These are phyloP conservation scores for Neonectria hederae DNA, from an alignment of 2,329 filamentous ascomycete genomes.

Conservation along the genomic window DNA sequence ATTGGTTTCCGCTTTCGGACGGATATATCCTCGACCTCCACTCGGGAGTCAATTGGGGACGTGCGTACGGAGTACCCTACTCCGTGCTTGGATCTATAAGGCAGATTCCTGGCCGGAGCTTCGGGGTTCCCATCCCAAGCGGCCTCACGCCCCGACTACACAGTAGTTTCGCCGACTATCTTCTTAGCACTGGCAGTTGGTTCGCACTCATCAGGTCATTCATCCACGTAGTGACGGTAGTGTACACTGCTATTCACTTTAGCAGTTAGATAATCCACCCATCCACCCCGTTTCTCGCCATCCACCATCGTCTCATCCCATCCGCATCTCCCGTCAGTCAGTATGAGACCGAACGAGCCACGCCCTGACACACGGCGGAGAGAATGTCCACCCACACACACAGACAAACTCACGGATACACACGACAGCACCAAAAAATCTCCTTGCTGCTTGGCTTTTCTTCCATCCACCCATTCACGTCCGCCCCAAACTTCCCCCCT, in stretches of 20 bases:
- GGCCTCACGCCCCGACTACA: conserved; percentile 7
- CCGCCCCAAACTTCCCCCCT: conserved; percentile 5
- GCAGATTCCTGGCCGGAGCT: not conserved
- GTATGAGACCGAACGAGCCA: not conserved
- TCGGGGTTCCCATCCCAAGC: conserved; percentile 10
- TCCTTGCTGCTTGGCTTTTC: conserved; percentile 2
- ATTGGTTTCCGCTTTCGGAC: not conserved
- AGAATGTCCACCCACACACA: conserved; percentile 5
- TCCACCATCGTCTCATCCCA: conserved; percentile 13
- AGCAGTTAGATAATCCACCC: conserved; percentile 13
- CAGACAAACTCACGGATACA: not conserved
- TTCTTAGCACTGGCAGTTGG: conserved; percentile 6
- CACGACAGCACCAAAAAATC: conserved; percentile 21
- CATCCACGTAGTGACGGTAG: conserved; percentile 13
- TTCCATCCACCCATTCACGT: conserved; percentile 8
- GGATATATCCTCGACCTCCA: not conserved
- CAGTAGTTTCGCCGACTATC: conserved; percentile 19
- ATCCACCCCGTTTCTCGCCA: conserved; percentile 1
- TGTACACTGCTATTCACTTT: conserved; percentile 15
- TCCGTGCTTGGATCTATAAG: not conserved
- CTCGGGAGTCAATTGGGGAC: not conserved
- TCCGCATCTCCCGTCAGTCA: not conserved
- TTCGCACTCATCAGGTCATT: conserved; percentile 18
- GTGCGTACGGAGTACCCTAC: too few species aligned
- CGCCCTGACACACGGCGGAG: not conserved